phyloP scores from a whole-genome alignment of 2,329 filamentous ascomycete genomes.

The Chrysoporthe cubensis region DNA sequence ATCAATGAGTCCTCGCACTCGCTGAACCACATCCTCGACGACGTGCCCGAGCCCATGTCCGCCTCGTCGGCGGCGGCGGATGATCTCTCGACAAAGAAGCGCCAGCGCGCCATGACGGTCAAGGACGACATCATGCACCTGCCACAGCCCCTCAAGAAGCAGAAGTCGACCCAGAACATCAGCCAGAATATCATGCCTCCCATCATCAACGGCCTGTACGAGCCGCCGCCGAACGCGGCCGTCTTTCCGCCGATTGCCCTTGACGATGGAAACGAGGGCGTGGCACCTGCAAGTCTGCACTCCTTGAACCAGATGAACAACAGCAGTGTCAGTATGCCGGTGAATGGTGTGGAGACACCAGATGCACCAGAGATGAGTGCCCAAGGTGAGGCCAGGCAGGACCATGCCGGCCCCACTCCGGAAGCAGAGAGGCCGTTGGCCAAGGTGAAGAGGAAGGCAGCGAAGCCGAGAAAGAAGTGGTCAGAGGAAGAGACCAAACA shows the following conservation, averaged over 20 bases:
- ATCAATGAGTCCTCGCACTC: conserved; percentile 46
- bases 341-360: conserved; percentile 33
- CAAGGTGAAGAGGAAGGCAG: conserved; percentile 57
- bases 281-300: conserved; percentile 38
- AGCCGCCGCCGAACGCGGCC: conserved; percentile 63
- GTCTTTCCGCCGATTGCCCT: conserved; percentile 69
- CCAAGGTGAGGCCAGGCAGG: conserved; percentile 13
- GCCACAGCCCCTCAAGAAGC: conserved; percentile 67
- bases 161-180: conserved; percentile 58
- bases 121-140: conserved; percentile 68
- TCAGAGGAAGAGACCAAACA: conserved; percentile 68
- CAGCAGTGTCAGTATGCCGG: conserved; percentile 23
- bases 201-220: conserved; percentile 67
- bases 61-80: conserved; percentile 11
- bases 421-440: conserved; percentile 39
- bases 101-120: conserved; percentile 49
- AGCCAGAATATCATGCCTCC: conserved; percentile 61
- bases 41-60: conserved; percentile 41
- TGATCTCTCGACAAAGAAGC: conserved; percentile 57
- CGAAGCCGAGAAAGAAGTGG: conserved; percentile 66
- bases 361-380: conserved; percentile 25
- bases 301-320: conserved; percentile 46
- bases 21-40: conserved; percentile 51
- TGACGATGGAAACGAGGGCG: conserved; percentile 47
- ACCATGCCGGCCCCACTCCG: conserved; percentile 29